Conservation (phyloP, 768 basidiomycete genomes). For the Calvatia gigantea region DNA sequence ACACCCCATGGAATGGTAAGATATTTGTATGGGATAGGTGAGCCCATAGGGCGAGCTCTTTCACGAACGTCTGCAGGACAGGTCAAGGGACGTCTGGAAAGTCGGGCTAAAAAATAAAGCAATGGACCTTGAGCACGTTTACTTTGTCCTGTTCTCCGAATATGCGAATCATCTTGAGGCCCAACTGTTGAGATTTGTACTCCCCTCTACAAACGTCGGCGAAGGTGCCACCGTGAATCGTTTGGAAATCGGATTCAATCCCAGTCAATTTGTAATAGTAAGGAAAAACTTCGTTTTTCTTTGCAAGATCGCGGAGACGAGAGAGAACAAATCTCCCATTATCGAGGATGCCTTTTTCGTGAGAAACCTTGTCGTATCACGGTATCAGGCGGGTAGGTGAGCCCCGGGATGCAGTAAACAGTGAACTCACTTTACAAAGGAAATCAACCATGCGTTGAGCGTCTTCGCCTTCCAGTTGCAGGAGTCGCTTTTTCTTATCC, state of each 20-base stretch:
- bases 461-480: not conserved
- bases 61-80: not conserved
- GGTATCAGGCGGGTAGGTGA: not conserved
- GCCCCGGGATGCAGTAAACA: too few species aligned
- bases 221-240: not conserved
- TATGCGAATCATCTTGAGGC: not conserved
- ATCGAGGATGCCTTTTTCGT: not conserved
- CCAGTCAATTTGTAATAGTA: not conserved
- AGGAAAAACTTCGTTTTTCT: not conserved
- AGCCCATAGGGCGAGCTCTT: slow-evolving; percentile 32
- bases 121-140: not conserved
- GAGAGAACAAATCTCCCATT: not conserved
- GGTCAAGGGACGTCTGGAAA: not conserved
- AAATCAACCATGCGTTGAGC: not conserved
- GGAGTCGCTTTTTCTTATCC: not conserved
- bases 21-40: slow-evolving; percentile 31
- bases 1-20: slow-evolving; percentile 31
- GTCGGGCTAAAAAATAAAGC: not conserved
- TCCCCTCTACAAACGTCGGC: not conserved
- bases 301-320: not conserved
- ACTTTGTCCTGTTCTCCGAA: not conserved
- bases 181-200: not conserved
- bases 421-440: not conserved
- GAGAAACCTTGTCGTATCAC: not conserved
- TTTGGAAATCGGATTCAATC: not conserved